Conservation (phyloP, 192 early-diverging fungal genomes). For the Neocallimastix lanati region DNA sequence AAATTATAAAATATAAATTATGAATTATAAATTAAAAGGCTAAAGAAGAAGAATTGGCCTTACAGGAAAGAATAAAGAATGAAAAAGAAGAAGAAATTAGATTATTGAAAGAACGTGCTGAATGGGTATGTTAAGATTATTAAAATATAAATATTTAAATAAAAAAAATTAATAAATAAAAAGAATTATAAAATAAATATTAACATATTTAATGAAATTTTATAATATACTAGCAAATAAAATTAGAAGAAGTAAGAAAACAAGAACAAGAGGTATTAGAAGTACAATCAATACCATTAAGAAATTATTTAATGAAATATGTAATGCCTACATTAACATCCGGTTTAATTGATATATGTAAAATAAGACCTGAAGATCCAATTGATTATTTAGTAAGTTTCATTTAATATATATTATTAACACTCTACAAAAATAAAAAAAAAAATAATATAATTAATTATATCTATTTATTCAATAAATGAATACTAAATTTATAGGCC, state of each 20-base stretch:
- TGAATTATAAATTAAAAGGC: constrained; percentile 5
- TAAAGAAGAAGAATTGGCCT: constrained; percentile 17
- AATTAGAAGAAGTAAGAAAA: constrained; percentile 36
- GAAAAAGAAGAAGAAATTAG: constrained; percentile 34
- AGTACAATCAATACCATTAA: constrained; percentile 33
- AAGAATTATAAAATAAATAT: no score
- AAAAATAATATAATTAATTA: not conserved
- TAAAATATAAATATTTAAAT: no score
- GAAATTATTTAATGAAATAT: constrained; percentile 40
- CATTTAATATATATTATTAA: no score
- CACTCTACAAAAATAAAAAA: no score
- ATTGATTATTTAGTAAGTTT: constrained; percentile 32
- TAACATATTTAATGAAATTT: no score
- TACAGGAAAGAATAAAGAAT: constrained; percentile 18
- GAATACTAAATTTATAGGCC: not conserved
- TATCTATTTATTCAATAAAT: no score
- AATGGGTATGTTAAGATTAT: constrained; percentile 23
- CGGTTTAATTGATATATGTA: constrained; percentile 40
- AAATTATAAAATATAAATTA: not conserved
- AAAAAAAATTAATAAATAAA: not conserved
- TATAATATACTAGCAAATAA: constrained; percentile 11
- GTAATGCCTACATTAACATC: constrained; percentile 41
- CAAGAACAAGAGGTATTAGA: constrained; percentile 45
- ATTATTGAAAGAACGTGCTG: constrained; percentile 27
- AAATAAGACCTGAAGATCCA: constrained; percentile 41